Base-by-base conservation (phyloP, 805 yeast genomes). In the Metschnikowia lachancei region DNA sequence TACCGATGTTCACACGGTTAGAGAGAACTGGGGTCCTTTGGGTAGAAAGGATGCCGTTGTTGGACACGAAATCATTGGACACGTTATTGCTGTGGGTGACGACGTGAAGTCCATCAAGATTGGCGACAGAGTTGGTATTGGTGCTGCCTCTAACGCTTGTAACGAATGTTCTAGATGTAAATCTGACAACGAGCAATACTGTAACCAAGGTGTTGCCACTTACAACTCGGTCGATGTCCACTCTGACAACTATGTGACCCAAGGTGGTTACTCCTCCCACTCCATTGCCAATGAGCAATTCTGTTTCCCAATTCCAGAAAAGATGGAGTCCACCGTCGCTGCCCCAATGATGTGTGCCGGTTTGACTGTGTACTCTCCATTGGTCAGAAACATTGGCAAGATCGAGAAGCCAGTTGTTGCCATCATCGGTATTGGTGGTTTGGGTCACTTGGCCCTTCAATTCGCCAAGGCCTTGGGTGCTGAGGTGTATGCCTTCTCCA, bases 321-420 rank as follows among this genome's bases (percentile, higher is more conserved):
- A 45, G 13, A 54, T 78, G 47, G 70, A 76, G 32, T 69, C 78
- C 36, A 77, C 72, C 30, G 67, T 72, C 22, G 87, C 81, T 24
- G 90, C 89, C 3, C 90, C 91, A 43, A 67, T 85, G 67, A 66
- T 84, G 69, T 85, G 92, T 70, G 92, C 88, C 46, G 92, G 92
- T 45, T 69, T 83, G 61, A 85, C 92, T 11, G 82, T 80, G 12
- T 85, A 69, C 67, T 77, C 87, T 7, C 92, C 92, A 45, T 64
- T 85, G 55, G 69, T 76, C 48, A 72, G 83, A 63, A 78, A 75
- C 46, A 56, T 53, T 51, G 41, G 45, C 40, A 36, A 43, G 41
- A 19, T 44, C 33, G 42, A 49, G 33, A 44, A 51, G 38, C 57
- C 59, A 6, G 73, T 69, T 32, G 70, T 84, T 34, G 95, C 94